Conservation (phyloP, 2,329 filamentous ascomycete species). For the Diaporthe australafricana region DNA sequence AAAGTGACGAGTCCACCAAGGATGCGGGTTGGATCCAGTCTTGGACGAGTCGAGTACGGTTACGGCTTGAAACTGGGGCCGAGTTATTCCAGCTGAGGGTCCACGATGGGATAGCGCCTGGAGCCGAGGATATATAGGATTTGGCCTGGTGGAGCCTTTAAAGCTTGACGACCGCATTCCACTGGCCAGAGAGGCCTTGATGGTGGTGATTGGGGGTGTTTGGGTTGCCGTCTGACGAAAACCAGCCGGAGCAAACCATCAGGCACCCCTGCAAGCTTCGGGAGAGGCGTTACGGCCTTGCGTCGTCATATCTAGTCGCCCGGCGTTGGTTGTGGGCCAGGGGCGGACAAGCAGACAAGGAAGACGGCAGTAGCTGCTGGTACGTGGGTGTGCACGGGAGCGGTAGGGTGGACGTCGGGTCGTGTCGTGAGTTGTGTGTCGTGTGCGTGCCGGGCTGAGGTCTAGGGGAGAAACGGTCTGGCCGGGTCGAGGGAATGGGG, state of each 20-base stretch:
- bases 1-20: constrained; percentile 44
- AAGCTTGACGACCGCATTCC: constrained; percentile 45
- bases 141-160: constrained; percentile 45
- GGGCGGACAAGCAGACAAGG: constrained; percentile 4
- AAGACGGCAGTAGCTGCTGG: constrained; percentile 7
- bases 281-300: constrained; percentile 27
- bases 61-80: constrained; percentile 31
- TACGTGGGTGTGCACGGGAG: background rate
- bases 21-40: constrained; percentile 35
- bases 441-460: constrained; percentile 10
- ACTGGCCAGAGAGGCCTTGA: constrained; percentile 28
- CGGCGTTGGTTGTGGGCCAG: constrained; percentile 2
- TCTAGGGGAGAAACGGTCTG: constrained; percentile 10
- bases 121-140: constrained; percentile 51
- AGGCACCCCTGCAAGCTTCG: constrained; percentile 36
- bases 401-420: background rate
- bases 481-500: constrained; percentile 24
- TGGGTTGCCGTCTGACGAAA: constrained; percentile 33
- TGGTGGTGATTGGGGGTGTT: constrained; percentile 14
- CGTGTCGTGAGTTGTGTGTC: background rate
- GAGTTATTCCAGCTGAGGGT: constrained; percentile 41
- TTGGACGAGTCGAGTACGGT: constrained; percentile 12
- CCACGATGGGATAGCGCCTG: constrained; percentile 44
- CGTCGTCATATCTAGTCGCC: constrained; percentile 31
- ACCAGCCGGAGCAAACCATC: constrained; percentile 35